phyloP scores from a whole-genome alignment of 139 green algal genomes.

The Ettlia oleoabundans region DNA sequence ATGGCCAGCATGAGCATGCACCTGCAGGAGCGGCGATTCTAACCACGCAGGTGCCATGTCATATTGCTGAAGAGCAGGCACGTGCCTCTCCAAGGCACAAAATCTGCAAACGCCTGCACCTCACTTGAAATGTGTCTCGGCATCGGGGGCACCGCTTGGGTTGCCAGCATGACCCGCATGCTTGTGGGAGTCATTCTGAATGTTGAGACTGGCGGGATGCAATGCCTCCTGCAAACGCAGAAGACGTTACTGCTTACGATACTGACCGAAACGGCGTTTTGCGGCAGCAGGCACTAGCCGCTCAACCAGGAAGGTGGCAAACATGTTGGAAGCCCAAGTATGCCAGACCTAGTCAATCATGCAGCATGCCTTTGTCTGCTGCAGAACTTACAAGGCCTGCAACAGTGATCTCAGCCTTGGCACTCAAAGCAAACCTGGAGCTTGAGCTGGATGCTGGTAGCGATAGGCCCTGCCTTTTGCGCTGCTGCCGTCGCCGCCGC shows the following conservation, averaged over 20 bases:
- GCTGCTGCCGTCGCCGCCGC: constrained; percentile 2
- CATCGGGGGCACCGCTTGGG: constrained; percentile 56
- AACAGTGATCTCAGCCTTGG: too few species aligned
- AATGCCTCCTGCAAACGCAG: constrained; percentile 2
- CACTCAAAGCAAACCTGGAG: constrained; percentile 1
- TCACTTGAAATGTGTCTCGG: constrained; percentile 69
- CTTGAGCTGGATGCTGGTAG: constrained; percentile 22
- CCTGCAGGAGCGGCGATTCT: background rate
- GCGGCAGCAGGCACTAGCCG: background rate
- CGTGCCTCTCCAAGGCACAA: background rate
- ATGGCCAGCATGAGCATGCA: background rate
- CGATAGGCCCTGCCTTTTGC: background rate
- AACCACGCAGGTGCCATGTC: background rate
- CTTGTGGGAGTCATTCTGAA: constrained; percentile 62
- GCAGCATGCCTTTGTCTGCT: too few species aligned
- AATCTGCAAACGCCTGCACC: background rate
- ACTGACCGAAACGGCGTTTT: background rate
- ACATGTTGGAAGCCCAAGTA: too few species aligned
- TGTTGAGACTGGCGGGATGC: constrained; percentile 35
- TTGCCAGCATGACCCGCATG: constrained; percentile 69
- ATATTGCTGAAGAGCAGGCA: background rate
- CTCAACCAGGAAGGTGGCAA: too few species aligned
- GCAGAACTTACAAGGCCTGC: too few species aligned
- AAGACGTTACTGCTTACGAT: background rate
- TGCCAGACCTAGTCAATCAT: too few species aligned